Evolutionary conservation across 768 basidiomycete genomes (phyloP).

Genomic region (Epithele typhae): DNA sequence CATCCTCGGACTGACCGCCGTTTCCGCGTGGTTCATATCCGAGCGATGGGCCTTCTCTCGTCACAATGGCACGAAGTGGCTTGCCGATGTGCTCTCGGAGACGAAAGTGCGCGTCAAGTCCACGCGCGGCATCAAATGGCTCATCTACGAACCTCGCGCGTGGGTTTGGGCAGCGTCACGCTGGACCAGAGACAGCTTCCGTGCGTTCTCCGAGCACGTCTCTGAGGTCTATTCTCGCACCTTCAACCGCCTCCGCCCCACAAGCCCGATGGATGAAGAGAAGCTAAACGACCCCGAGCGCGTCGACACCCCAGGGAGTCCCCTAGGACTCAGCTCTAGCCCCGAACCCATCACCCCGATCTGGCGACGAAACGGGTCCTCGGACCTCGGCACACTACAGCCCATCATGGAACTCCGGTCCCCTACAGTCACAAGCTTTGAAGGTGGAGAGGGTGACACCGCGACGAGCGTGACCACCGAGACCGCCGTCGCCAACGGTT

Average conservation of each 20-base stretch:
- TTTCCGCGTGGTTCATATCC: constrained; percentile 70
- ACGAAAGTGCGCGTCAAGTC: constrained; percentile 20
- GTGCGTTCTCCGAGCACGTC: constrained; percentile 14
- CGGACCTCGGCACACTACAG: constrained; percentile 17
- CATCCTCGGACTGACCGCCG: constrained; percentile 64
- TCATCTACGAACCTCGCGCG: constrained; percentile 21
- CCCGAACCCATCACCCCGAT: constrained; percentile 19
- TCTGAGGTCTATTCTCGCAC: constrained; percentile 13
- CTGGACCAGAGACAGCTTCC: constrained; percentile 15
- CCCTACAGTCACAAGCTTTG: constrained; percentile 16
- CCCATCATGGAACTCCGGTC: constrained; percentile 19
- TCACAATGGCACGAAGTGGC: constrained; percentile 67
- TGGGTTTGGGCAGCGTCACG: constrained; percentile 11
- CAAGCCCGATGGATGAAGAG: constrained; percentile 3
- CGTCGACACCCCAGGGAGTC: constrained; percentile 5
- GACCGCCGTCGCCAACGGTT: constrained; percentile 1
- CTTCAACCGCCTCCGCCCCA: constrained; percentile 1
- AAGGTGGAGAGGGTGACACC: constrained; percentile 14
- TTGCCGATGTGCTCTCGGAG: constrained; percentile 48
- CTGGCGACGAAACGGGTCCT: constrained; percentile 4
- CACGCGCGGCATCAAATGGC: constrained; percentile 21
- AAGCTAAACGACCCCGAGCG: constrained; percentile 5
- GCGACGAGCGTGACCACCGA: constrained; percentile 19
- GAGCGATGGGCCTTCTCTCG: constrained; percentile 62
- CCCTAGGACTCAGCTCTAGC: constrained; percentile 10